These are phyloP conservation scores for Gastrodia elata DNA, from an alignment of 106 monocot genomes.

Conservation along the genomic window DNA sequence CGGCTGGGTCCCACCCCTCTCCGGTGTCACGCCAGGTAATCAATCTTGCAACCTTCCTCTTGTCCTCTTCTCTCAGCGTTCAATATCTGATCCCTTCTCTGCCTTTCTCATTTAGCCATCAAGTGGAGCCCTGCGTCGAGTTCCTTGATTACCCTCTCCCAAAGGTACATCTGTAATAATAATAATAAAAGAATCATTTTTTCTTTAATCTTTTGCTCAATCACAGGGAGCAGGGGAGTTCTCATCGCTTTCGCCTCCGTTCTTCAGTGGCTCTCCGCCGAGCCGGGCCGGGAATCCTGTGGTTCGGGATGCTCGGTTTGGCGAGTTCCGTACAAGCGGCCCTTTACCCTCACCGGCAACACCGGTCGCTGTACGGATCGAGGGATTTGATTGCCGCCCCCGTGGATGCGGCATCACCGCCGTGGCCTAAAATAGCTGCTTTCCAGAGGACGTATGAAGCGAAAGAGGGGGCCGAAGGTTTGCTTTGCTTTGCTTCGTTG, in stretches of 20 bases:
- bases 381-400: conserved; percentile 28
- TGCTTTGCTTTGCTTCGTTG: too few relatives aligned
- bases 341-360: conserved; percentile 1
- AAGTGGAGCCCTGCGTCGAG: conserved; percentile 10
- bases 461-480: not conserved
- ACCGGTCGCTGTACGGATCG: conserved; percentile 23
- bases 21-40: conserved; percentile 13
- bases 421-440: conserved; percentile 11
- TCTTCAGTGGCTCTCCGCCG: conserved; percentile 43
- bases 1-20: conserved; percentile 19
- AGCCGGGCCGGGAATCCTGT: conserved; percentile 32
- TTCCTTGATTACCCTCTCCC: conserved; percentile 9
- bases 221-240: conserved; percentile 7
- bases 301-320: conserved; percentile 32
- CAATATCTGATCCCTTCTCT: not conserved
- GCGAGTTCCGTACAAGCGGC: conserved; percentile 6
- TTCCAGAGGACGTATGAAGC: not conserved
- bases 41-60: not conserved
- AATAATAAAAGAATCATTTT: too few relatives aligned
- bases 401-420: conserved; percentile 15
- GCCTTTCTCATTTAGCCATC: not conserved
- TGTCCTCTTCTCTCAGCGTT: not conserved
- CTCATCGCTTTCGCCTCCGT: conserved; percentile 27
- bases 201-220: too few relatives aligned
- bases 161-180: conserved; percentile 5